A percentile compares a stretch with the other conserved stretches of the same genome.
These are phyloP conservation scores for Aureobasidium sp. DNA, from an alignment of 2,329 filamentous ascomycete species.

Conservation along the genomic window DNA sequence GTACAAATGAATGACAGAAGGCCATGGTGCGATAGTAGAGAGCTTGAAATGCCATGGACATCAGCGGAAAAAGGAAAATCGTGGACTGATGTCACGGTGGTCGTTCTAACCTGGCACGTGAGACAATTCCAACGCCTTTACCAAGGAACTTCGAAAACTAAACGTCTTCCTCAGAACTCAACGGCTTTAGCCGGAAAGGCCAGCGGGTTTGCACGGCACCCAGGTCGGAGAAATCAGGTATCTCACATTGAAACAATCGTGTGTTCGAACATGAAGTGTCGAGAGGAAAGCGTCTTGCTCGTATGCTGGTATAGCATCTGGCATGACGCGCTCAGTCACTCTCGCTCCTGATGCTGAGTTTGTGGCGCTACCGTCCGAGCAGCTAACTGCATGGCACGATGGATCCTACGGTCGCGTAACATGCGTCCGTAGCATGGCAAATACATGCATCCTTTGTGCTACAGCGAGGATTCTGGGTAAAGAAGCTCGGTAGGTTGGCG, in stretches of 20 bases:
- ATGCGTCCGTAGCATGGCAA: neutral
- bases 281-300: neutral
- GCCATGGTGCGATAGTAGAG: neutral
- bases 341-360: neutral
- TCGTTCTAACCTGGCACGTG: neutral
- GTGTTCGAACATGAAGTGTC: neutral
- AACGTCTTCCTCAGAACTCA: constrained; percentile 4
- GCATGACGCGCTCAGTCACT: neutral
- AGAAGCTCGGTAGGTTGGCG: neutral
- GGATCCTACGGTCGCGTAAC: neutral
- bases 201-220: neutral
- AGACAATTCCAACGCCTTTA: constrained; percentile 8
- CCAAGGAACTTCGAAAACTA: neutral
- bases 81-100: neutral
- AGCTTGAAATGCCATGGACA: neutral
- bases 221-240: neutral
- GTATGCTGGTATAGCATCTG: neutral
- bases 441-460: neutral
- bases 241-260: constrained; percentile 1
- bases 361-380: neutral
- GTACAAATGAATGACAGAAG: neutral
- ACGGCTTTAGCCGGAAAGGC: neutral
- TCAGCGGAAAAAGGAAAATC: neutral
- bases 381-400: neutral
- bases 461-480: neutral